phyloP scores from a whole-genome alignment of 148 eudicot species.

The Nyssa sinensis region DNA sequence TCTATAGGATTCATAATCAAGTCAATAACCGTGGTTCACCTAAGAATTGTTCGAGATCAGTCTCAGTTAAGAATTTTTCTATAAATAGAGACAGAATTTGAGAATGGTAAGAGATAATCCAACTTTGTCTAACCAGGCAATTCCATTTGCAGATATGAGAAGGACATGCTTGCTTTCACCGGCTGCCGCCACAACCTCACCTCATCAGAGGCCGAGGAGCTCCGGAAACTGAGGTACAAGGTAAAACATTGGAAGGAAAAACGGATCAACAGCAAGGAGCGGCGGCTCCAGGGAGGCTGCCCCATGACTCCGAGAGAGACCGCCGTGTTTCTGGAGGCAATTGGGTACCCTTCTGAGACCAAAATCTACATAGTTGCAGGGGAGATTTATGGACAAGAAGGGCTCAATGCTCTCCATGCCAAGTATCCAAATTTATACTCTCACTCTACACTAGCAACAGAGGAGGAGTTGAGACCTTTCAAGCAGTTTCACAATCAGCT shows the following conservation, averaged over 20 bases:
- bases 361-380: constrained; percentile 61
- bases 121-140: neutral
- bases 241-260: constrained; percentile 59
- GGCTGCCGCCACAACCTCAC: constrained; percentile 54
- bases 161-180: constrained; percentile 63
- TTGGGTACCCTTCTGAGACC: constrained; percentile 46
- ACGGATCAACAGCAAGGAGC: constrained; percentile 34
- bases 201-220: constrained; percentile 38
- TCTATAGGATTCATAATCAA: too few species aligned
- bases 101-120: too few species aligned
- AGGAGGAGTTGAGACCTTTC: constrained; percentile 44
- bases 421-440: constrained; percentile 38
- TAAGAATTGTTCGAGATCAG: too few species aligned
- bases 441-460: constrained; percentile 45
- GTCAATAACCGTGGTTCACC: too few species aligned
- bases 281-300: constrained; percentile 46
- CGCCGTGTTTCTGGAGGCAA: constrained; percentile 53
- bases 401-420: constrained; percentile 28
- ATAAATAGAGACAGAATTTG: too few species aligned
- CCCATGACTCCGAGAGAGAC: constrained; percentile 69
- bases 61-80: too few species aligned
- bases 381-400: constrained; percentile 46
- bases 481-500: constrained; percentile 39
- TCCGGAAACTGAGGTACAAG: constrained; percentile 32
- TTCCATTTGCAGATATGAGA: constrained; percentile 43